Percentiles rank a stretch among this genome's conserved stretches.
Conservation (phyloP, 208 protist species). For the Acanthamoeba divionensis region DNA sequence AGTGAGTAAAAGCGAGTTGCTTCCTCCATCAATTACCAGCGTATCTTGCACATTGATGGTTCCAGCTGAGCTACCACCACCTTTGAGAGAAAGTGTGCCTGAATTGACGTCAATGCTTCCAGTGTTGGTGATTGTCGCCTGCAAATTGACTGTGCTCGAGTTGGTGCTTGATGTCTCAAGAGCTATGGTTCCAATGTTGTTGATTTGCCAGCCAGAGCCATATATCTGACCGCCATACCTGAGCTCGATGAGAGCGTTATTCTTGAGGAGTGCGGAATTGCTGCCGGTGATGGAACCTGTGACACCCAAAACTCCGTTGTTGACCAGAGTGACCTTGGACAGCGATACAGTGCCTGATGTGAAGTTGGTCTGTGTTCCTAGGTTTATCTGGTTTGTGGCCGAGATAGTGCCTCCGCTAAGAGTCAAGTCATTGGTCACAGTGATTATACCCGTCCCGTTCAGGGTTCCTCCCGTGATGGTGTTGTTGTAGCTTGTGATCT, state of each 20-base stretch:
- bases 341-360: neutral
- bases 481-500: neutral
- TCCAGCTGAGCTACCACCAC: neutral
- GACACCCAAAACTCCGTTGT: neutral
- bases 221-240: neutral
- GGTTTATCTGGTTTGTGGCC: neutral
- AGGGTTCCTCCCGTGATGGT: neutral
- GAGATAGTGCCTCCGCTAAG: neutral
- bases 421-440: neutral
- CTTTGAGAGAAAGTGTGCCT: neutral
- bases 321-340: neutral
- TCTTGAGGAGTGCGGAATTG: neutral
- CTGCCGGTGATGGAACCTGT: neutral
- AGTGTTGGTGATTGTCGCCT: neutral
- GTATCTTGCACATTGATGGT: neutral
- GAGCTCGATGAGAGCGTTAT: neutral
- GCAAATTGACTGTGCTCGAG: neutral
- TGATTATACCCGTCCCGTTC: neutral
- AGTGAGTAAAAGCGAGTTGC: neutral
- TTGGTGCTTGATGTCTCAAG: too few relatives aligned
- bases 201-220: neutral
- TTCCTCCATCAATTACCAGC: neutral
- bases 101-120: neutral
- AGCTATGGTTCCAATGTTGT: neutral
- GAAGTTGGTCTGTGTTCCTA: neutral